phyloP scores from a whole-genome alignment of 768 basidiomycete genomes.

The Rhodotorula kratochvilovae region DNA sequence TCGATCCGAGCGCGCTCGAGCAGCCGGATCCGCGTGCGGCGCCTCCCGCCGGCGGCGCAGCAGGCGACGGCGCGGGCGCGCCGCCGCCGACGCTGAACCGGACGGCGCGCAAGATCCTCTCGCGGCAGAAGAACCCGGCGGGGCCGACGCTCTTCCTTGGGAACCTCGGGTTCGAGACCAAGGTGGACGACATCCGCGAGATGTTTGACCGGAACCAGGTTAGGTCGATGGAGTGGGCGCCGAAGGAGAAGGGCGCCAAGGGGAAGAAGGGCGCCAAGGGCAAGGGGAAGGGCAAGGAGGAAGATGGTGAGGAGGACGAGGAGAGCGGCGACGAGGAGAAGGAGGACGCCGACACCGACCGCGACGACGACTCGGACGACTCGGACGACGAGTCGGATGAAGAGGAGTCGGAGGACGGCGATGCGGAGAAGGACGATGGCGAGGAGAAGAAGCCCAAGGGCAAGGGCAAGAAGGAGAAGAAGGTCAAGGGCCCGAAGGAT shows the following conservation, averaged over 20 bases:
- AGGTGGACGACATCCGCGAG: conserved; percentile 61
- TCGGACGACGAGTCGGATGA: conserved; percentile 17
- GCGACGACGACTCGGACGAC: conserved; percentile 33
- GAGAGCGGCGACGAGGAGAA: conserved; percentile 39
- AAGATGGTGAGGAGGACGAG: conserved; percentile 39
- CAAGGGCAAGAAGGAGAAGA: conserved; percentile 16
- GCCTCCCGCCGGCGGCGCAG: conserved; percentile 44
- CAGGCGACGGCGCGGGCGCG: conserved; percentile 43
- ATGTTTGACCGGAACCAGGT: conserved; percentile 66
- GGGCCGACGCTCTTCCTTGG: conserved; percentile 86
- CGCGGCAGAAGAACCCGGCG: conserved; percentile 72
- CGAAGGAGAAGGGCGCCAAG: conserved; percentile 40
- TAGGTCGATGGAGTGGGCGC: conserved; percentile 41
- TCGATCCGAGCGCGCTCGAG: conserved; percentile 50
- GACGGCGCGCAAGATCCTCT: conserved; percentile 61
- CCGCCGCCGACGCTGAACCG: conserved; percentile 44
- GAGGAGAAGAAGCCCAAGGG: conserved; percentile 18
- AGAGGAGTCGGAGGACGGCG: conserved; percentile 27
- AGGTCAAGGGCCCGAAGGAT: conserved; percentile 21
- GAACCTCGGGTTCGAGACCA: conserved; percentile 86
- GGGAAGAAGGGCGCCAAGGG: conserved; percentile 37
- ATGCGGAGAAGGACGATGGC: conserved; percentile 42
- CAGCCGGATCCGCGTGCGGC: conserved; percentile 51
- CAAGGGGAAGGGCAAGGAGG: conserved; percentile 39
- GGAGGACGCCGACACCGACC: conserved; percentile 40